phyloP scores from a whole-genome alignment of 768 basidiomycete genomes.

The Calocera viscosa region DNA sequence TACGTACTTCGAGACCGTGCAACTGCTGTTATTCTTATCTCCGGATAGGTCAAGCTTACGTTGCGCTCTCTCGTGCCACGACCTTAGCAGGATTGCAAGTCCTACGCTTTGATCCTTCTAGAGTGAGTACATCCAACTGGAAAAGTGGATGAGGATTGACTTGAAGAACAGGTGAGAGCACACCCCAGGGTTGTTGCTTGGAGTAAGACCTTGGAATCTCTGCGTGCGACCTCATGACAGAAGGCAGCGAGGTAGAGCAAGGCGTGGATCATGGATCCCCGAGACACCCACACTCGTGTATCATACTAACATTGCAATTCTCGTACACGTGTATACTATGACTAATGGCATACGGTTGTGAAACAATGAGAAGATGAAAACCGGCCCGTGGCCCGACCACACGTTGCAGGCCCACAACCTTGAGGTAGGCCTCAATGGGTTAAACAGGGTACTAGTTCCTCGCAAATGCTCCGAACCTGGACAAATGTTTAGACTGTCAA shows the following conservation, averaged over 20 bases:
- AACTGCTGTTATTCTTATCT: background rate
- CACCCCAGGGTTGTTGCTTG: slow-evolving; percentile 62
- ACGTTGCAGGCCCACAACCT: no score
- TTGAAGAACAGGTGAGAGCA: slow-evolving; percentile 42
- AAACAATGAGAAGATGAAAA: no score
- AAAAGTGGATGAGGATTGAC: background rate
- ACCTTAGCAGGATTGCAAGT: slow-evolving; percentile 75
- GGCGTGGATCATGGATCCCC: background rate
- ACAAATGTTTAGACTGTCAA: no score
- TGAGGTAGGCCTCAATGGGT: no score
- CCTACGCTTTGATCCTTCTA: slow-evolving; percentile 58
- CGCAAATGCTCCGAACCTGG: no score
- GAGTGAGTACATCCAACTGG: slow-evolving; percentile 35
- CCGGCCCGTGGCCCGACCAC: no score
- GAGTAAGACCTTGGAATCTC: slow-evolving; percentile 50
- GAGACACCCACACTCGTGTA: background rate
- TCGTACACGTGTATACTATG: no score
- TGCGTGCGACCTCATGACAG: background rate
- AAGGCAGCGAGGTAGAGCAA: background rate
- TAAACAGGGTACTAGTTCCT: no score
- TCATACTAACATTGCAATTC: background rate
- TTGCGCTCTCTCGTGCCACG: slow-evolving; percentile 81
- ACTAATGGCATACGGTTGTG: no score
- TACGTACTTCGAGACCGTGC: slow-evolving; percentile 21
- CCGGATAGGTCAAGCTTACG: slow-evolving; percentile 69